Evolutionary conservation across 2,329 filamentous ascomycete genomes (phyloP), one percentile per base, ranked within the genome.

Genomic region (Microdochium trichocladiopsis): DNA sequence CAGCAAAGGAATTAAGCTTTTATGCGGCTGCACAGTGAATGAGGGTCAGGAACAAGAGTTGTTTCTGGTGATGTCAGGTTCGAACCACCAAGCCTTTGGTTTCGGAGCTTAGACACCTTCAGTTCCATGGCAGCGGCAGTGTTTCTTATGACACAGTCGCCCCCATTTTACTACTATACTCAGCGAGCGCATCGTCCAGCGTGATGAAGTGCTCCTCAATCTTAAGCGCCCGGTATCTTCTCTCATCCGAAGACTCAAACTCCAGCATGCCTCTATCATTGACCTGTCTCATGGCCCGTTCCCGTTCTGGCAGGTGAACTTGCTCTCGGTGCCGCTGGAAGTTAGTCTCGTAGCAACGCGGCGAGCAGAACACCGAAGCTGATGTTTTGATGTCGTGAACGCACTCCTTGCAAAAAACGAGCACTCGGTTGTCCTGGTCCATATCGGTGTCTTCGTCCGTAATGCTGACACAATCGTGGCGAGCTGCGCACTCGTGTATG

Each of bases 351-450:
- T 72, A 73, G 57, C 75, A 78, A 28, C 63, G 59, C 25, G 64
- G 57, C 8, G 72, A 72, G 58, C 75, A 78, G 55, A 72, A 77
- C 41, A 45, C 41, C 5, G 71, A 49, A 0, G 68, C 67, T 23
- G 65, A 60, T n/a, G 63, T 60, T 52, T 68, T 67, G 49, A 70
- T 55, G 4, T 59, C 62, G 49, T 62, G 56, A 1, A 75, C 56
- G 50, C 75, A 78, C 50, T 72, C 68, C 49, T 64, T 67, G 57
- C 75, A 78, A 21, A 69, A 65, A 9, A 73, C 67, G 2, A 69
- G 57, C 2, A 57, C 53, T 2, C 56, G 57, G 14, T 66, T 66
- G 11, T 56, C 55, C 12, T 65, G 65, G 16, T 61, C 59, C 72
- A 73, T 74, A 21, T 67, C 65, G 1, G 64, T 64, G 22, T 74